Evolutionary conservation across 768 basidiomycete species (phyloP).

Genomic region (Tephrocybe sp.): DNA sequence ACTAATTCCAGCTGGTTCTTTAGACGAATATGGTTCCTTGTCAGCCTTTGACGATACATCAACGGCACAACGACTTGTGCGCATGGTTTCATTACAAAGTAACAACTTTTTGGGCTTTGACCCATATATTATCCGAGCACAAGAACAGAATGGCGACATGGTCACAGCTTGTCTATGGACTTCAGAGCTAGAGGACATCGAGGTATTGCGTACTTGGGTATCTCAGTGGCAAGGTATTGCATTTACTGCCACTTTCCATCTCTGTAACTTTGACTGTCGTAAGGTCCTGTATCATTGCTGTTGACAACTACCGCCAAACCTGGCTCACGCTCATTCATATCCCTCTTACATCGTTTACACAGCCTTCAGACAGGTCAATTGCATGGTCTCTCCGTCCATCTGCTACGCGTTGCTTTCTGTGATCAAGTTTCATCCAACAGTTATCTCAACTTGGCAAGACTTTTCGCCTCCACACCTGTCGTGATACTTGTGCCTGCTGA

Average conservation of each 20-base stretch:
- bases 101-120: conserved; percentile 26
- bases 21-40: conserved; percentile 3
- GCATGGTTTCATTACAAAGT: conserved; percentile 28
- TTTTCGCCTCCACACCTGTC: conserved; percentile 47
- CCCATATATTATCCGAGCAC: conserved; percentile 30
- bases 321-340: conserved; percentile 21
- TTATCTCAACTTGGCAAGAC: conserved; percentile 61
- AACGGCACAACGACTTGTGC: conserved; percentile 29
- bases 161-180: conserved; percentile 54
- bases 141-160: conserved; percentile 8
- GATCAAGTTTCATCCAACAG: conserved; percentile 42
- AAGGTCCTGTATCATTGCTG: conserved; percentile 50
- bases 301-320: conserved; percentile 32
- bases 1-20: not conserved
- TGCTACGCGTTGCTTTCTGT: conserved; percentile 40
- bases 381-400: conserved; percentile 38
- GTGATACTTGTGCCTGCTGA: conserved; percentile 53
- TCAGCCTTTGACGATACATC: conserved; percentile 28
- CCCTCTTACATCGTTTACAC: conserved; percentile 25
- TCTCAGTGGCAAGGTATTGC: conserved; percentile 41
- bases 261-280: not conserved
- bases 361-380: conserved; percentile 18
- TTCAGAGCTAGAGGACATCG: conserved; percentile 30
- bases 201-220: conserved; percentile 32
- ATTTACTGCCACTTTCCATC: not conserved